phyloP scores from a whole-genome alignment of 2,329 filamentous ascomycete genomes.

The Blastomyces gilchristii region DNA sequence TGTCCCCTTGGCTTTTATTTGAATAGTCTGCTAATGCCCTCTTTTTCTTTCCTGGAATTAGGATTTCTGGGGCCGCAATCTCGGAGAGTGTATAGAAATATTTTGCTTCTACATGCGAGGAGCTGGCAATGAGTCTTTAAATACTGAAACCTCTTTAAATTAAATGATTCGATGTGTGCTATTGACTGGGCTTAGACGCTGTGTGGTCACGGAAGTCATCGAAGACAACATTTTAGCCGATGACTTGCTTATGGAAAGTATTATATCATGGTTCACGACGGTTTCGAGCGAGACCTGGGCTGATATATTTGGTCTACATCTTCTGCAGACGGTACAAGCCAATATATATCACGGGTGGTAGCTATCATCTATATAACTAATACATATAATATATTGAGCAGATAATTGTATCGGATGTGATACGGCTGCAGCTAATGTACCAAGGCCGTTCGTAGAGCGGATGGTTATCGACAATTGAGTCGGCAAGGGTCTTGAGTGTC shows the following conservation, averaged over 20 bases:
- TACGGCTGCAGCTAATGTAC: neutral
- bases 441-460: neutral
- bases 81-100: slow-evolving; percentile 18
- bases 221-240: neutral
- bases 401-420: neutral
- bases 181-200: neutral
- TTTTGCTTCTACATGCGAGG: neutral
- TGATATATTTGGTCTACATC: neutral
- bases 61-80: slow-evolving; percentile 31
- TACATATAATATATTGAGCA: neutral
- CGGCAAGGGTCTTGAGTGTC: too few relatives aligned
- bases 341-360: neutral
- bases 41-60: slow-evolving; percentile 13
- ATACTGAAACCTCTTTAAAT: neutral
- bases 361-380: neutral
- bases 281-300: neutral
- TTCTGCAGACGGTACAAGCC: neutral
- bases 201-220: neutral
- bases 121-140: neutral
- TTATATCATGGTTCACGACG: neutral
- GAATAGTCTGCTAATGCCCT: neutral
- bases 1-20: neutral
- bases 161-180: neutral
- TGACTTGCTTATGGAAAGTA: neutral
- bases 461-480: neutral